A percentile compares a stretch with the other conserved stretches of the same genome.
Conservation (phyloP, 225 moss, liverwort and hornwort genomes). For the Lunularia cruciata region DNA sequence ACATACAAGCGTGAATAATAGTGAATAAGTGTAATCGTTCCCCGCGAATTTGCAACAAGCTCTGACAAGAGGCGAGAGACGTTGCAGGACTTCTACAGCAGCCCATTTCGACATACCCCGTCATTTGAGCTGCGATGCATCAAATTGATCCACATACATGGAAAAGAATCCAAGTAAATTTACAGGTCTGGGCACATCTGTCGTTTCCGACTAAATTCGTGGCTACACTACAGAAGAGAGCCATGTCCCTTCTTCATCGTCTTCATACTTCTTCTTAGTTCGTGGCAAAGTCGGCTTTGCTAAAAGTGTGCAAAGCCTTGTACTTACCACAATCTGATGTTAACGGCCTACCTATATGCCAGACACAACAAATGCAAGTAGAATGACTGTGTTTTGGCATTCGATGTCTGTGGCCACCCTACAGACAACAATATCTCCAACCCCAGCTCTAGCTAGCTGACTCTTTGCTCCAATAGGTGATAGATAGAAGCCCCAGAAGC, state of each 20-base stretch:
- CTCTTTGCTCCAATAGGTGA: neutral
- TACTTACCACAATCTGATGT: constrained; percentile 15
- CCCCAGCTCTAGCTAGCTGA: neutral
- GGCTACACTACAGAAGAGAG: constrained; percentile 20
- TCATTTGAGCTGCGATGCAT: constrained; percentile 11
- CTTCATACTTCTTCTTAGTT: constrained; percentile 6
- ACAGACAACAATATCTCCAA: constrained; percentile 3
- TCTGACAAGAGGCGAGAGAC: neutral
- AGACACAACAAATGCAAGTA: constrained; percentile 22
- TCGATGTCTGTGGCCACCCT: neutral
- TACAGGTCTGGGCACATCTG: constrained; percentile 23
- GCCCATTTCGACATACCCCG: neutral
- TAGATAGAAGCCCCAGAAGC: neutral
- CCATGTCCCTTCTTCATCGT: constrained; percentile 7
- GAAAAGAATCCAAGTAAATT: constrained; percentile 33
- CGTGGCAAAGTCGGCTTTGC: constrained; percentile 9
- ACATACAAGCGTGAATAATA: neutral
- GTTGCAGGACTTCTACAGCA: neutral
- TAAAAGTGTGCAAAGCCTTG: constrained; percentile 14
- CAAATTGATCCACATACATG: constrained; percentile 33
- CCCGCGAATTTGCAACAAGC: constrained; percentile 1
- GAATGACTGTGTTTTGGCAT: constrained; percentile 15
- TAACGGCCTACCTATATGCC: constrained; percentile 21
- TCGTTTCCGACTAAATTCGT: constrained; percentile 7
- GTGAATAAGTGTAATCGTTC: constrained; percentile 9